Evolutionary conservation across 179 eudicot species (phyloP).

Genomic region (Vitellaria paradoxa): DNA sequence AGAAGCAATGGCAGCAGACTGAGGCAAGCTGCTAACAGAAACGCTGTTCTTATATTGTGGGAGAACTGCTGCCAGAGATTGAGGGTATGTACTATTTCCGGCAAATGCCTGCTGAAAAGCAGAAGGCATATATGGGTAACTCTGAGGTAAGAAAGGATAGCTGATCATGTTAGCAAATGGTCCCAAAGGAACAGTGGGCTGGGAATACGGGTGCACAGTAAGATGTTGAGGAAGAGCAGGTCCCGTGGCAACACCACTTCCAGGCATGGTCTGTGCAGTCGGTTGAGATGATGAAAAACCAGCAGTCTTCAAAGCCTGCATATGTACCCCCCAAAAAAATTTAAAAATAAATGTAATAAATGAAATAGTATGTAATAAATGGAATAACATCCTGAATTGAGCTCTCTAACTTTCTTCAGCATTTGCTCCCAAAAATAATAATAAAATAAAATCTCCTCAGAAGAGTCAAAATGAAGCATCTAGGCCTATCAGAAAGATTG

Average conservation of each 20-base stretch:
- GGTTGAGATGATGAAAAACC: conserved; percentile 61
- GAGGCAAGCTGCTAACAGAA: conserved; percentile 77
- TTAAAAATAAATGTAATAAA: too few relatives aligned
- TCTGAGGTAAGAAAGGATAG: conserved; percentile 76
- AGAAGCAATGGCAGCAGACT: conserved; percentile 74
- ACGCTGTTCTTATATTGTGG: conserved; percentile 82
- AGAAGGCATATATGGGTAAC: conserved; percentile 77
- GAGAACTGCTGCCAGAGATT: conserved; percentile 62
- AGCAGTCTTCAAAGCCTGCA: conserved; percentile 65
- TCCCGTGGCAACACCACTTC: conserved; percentile 57
- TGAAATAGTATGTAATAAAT: too few relatives aligned
- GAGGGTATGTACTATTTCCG: conserved; percentile 74
- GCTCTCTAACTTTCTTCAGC: background rate
- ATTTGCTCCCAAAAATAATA: too few relatives aligned
- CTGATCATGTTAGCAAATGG: conserved; percentile 77
- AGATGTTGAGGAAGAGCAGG: conserved; percentile 82
- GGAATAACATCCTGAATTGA: background rate
- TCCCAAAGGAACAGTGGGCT: conserved; percentile 66
- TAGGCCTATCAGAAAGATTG: background rate
- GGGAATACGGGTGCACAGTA: conserved; percentile 74
- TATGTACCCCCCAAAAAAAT: background rate
- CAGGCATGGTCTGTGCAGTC: conserved; percentile 50
- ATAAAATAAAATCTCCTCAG: too few relatives aligned
- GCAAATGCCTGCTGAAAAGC: conserved; percentile 79
- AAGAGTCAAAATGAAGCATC: background rate